Conservation (phyloP, 345 rosid genomes). For the Brassica nigra region DNA sequence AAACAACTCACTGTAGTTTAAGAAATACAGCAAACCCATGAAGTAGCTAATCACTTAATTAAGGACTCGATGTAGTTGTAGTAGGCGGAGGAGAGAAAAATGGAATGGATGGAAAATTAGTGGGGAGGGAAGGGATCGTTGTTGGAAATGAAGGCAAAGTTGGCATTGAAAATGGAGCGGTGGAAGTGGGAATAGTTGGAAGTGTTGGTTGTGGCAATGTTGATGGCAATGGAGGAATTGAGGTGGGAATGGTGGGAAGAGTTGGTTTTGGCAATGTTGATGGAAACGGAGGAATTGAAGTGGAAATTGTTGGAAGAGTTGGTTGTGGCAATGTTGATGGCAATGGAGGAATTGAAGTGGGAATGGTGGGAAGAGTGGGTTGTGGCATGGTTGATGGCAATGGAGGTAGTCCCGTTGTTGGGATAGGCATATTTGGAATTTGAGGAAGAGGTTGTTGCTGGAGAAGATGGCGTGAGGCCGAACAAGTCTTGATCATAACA, state of each 20-base stretch:
- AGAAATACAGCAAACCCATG: slow-evolving; percentile 3
- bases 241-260: background rate
- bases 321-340: background rate
- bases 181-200: background rate
- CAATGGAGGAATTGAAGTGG: slow-evolving; percentile 6
- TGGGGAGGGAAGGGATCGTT: slow-evolving; percentile 16
- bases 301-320: background rate
- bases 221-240: slow-evolving; percentile 13
- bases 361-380: slow-evolving; percentile 13
- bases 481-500: slow-evolving; percentile 24
- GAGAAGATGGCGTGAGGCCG: slow-evolving; percentile 35
- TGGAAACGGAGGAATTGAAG: slow-evolving; percentile 23
- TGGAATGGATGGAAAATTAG: slow-evolving; percentile 23
- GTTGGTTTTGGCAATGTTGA: background rate
- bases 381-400: slow-evolving; percentile 15
- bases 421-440: slow-evolving; percentile 29
- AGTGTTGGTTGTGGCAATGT: background rate
- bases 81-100: slow-evolving; percentile 27
- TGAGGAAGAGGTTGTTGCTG: slow-evolving; percentile 40
- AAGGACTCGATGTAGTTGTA: slow-evolving; percentile 23
- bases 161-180: background rate
- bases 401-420: slow-evolving; percentile 33
- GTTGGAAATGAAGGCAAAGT: slow-evolving; percentile 1
- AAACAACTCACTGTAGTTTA: background rate
- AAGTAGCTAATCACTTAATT: slow-evolving; percentile 3